phyloP scores from a whole-genome alignment of 2,329 filamentous ascomycete species.

The Immersiporthe knoxdaviesiana region DNA sequence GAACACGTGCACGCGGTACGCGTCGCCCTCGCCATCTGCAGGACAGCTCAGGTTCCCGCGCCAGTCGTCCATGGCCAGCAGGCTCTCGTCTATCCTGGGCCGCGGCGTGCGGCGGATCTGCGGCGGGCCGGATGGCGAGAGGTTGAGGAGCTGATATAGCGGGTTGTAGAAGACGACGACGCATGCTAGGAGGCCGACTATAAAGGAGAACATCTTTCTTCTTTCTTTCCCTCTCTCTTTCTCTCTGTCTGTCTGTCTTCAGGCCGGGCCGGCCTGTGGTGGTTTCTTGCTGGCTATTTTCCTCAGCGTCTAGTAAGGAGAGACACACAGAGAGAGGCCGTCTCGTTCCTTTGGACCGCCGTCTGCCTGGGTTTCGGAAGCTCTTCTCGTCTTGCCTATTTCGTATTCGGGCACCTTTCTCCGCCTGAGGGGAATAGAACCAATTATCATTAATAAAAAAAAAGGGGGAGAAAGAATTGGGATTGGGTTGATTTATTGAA shows the following conservation, averaged over 20 bases:
- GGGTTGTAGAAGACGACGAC: conserved; percentile 51
- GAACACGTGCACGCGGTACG: conserved; percentile 52
- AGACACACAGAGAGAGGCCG: background rate
- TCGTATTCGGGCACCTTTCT: background rate
- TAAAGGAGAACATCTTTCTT: conserved; percentile 49
- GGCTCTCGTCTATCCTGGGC: conserved; percentile 53
- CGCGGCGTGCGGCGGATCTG: conserved; percentile 44
- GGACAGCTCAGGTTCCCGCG: conserved; percentile 42
- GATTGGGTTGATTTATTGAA: background rate
- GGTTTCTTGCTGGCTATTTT: no score
- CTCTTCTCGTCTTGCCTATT: background rate
- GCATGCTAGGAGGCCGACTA: conserved; percentile 46
- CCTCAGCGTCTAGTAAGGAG: no score
- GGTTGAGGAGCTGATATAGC: conserved; percentile 43
- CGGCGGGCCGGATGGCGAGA: conserved; percentile 30
- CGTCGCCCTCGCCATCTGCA: conserved; percentile 40
- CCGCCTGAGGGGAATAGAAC: background rate
- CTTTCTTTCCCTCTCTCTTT: no score
- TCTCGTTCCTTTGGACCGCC: background rate
- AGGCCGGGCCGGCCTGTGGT: no score
- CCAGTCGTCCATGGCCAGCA: conserved; percentile 51
- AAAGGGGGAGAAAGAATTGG: background rate
- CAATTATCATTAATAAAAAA: no score
- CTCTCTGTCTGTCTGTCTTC: no score
- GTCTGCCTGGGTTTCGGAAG: background rate